These are phyloP conservation scores for Gonium pectorale DNA, from an alignment of 139 green algal species.

Conservation along the genomic window DNA sequence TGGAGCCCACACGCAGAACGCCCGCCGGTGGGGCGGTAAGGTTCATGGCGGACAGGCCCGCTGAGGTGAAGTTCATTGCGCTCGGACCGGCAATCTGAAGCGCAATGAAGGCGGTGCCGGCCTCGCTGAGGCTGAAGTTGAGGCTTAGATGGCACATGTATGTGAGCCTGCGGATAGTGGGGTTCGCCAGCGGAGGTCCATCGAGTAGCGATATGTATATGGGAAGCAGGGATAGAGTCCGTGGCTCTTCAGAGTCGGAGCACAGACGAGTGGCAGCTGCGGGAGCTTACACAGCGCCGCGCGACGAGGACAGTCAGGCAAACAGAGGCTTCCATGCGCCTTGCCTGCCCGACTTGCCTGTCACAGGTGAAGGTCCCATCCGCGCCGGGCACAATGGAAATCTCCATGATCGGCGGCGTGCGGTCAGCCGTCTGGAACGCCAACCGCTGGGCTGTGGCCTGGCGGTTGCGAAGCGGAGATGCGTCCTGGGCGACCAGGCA, in stretches of 20 bases:
- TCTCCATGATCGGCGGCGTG: neutral
- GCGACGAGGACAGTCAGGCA: too few relatives aligned
- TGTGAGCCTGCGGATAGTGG: slow-evolving; percentile 5
- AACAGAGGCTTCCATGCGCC: too few relatives aligned
- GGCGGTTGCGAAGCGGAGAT: slow-evolving; percentile 47
- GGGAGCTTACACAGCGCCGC: too few relatives aligned
- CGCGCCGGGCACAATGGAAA: neutral
- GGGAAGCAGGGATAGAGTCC: too few relatives aligned
- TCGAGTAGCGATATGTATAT: too few relatives aligned
- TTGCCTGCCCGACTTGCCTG: too few relatives aligned
- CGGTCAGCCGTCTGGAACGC: slow-evolving; percentile 48
- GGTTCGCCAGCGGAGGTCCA: too few relatives aligned
- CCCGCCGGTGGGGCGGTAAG: neutral
- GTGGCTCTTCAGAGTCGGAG: too few relatives aligned
- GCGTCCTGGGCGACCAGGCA: slow-evolving; percentile 58
- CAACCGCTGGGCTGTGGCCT: slow-evolving; percentile 7
- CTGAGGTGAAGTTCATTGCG: neutral
- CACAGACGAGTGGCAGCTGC: too few relatives aligned
- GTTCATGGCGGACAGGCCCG: neutral
- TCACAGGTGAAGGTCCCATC: slow-evolving; percentile 51
- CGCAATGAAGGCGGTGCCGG: slow-evolving; percentile 8
- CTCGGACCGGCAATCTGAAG: slow-evolving; percentile 3
- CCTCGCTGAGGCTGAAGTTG: slow-evolving; percentile 39
- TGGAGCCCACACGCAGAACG: neutral
- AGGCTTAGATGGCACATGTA: slow-evolving; percentile 39